Conservation (phyloP, 2,329 filamentous ascomycete genomes). For the Sarocladium brachiariae region DNA sequence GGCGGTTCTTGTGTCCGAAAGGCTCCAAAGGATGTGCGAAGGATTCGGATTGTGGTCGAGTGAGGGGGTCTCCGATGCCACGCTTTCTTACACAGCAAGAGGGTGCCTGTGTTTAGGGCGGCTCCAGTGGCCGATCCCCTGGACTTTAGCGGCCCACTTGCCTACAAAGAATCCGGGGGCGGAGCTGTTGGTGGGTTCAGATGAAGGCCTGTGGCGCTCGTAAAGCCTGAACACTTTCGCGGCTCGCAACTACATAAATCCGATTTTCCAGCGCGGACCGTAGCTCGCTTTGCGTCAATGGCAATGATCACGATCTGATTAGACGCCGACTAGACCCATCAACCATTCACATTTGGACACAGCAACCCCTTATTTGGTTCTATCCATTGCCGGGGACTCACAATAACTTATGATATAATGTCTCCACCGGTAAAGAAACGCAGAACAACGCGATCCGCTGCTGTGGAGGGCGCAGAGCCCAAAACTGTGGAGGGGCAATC, state of each 20-base stretch:
- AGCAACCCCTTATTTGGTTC: too few species aligned
- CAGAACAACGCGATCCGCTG: constrained; percentile 15
- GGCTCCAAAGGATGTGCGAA: neutral
- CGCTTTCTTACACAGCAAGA: neutral
- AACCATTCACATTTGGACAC: neutral
- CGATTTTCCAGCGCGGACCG: neutral
- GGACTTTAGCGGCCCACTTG: constrained; percentile 4
- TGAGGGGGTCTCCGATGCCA: neutral
- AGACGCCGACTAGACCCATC: neutral
- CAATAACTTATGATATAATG: constrained; percentile 15
- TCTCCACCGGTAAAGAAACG: constrained; percentile 22
- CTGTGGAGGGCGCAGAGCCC: constrained; percentile 8
- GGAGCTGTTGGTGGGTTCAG: constrained; percentile 2
- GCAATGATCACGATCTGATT: neutral
- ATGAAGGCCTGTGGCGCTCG: neutral
- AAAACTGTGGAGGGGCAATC: neutral
- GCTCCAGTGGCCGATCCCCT: constrained; percentile 7
- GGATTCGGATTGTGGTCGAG: neutral
- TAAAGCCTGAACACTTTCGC: too few species aligned
- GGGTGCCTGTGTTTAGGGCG: neutral
- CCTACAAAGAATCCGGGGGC: constrained; percentile 6
- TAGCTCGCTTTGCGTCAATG: constrained; percentile 2
- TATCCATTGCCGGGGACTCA: too few species aligned
- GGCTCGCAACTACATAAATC: constrained; percentile 4
- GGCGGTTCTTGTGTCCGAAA: neutral